Evolutionary conservation across 495 filamentous ascomycete genomes (phyloP), one percentile per base, ranked within the genome.

Genomic region (Penicillium malachiteum): DNA sequence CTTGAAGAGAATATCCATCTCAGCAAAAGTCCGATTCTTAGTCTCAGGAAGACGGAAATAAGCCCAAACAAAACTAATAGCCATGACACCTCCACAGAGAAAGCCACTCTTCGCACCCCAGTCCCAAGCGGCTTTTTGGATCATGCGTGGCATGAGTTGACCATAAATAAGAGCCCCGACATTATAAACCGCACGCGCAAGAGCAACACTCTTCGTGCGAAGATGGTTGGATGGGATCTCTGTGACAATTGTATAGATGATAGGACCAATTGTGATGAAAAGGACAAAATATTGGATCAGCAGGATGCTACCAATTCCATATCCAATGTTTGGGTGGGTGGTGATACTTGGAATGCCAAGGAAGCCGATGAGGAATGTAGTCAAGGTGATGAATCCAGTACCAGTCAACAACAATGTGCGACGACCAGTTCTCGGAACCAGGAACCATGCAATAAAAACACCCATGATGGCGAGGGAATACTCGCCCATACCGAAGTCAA

Each of bases 91-190:
- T 12, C 81, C 84, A 62, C 84, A 89, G 65, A 88, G 83, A 59
- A 89, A 89, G 0, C 85, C 86, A 0, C 86, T 70, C 62, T 89
- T 87, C 1, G 85, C 84, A 43, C 79, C 75, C 72, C 85, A 72
- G 54, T 88, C 80, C 17, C 77, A 85, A 30, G 84, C 71, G 43
- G 85, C 79, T 1, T 84, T 82, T 52, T 87, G 88, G 45, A 89
- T 77, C 78, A 87, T 81, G 55, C 88, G 87, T 1, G 84, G 84
- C 47, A 86, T 84, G 0, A 80, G 81, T 7, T 89, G 76, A 5
- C 81, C 84, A 72, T 84, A 84, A 12, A 78, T 70, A 39, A 87
- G 84, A 1, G 80, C 81, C 41, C 85, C 66, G 0, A 84, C 57
- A 0, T 80, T 78, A 51, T 89, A 84, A 0, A 77, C 70, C 4